A percentile compares a stretch with the other conserved stretches of the same genome.
Evolutionary conservation across 164 flowering plant genomes (phyloP).

Genomic region (Stephania japonica): DNA sequence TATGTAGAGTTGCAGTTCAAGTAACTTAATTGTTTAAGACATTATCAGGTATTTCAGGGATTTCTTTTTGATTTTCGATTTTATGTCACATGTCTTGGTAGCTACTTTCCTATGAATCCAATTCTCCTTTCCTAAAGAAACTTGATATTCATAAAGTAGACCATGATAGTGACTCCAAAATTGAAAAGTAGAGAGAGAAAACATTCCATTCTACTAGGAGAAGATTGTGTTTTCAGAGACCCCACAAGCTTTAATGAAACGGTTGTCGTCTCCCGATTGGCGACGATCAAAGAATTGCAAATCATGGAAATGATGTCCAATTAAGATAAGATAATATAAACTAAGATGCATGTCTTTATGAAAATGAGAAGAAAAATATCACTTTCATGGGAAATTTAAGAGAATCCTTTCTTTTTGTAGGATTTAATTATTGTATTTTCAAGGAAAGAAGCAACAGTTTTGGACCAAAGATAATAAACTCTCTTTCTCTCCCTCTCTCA

Average conservation of each 20-base stretch:
- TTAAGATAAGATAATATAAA: no score
- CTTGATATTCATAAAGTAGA: not conserved
- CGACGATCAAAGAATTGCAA: not conserved
- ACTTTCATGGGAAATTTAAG: constrained; percentile 4
- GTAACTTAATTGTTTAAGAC: no score
- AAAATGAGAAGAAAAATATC: constrained; percentile 7
- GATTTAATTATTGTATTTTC: not conserved
- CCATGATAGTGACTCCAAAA: not conserved
- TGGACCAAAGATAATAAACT: not conserved
- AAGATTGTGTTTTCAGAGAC: not conserved
- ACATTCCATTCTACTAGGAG: not conserved
- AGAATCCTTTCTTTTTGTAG: not conserved
- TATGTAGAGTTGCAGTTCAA: no score
- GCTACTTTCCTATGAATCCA: not conserved
- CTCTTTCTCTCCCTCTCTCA: not conserved
- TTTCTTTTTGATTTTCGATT: not conserved
- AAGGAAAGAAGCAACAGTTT: not conserved
- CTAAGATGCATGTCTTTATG: not conserved
- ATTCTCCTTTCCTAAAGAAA: not conserved
- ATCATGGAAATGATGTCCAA: not conserved
- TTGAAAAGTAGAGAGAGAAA: not conserved
- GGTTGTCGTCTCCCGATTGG: not conserved
- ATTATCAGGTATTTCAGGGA: no score
- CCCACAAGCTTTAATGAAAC: not conserved
- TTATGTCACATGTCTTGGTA: not conserved